Percentiles rank a stretch among this genome's conserved stretches.
These are phyloP conservation scores for Penicillium hesseltinei DNA, from an alignment of 2,329 filamentous ascomycete genomes.

Conservation along the genomic window DNA sequence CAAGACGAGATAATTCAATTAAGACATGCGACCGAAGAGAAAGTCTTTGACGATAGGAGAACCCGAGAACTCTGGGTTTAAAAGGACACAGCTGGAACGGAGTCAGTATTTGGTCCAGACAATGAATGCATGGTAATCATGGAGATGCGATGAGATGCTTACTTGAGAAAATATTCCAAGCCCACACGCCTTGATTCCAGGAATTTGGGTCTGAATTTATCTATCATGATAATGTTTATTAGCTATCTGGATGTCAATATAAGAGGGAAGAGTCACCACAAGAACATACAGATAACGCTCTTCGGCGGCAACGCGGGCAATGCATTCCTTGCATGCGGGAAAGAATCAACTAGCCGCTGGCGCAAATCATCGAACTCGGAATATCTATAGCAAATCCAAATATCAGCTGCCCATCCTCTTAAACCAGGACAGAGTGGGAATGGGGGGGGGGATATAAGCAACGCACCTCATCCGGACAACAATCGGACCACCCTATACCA, in stretches of 20 bases:
- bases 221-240: conserved; percentile 30
- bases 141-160: conserved; percentile 35
- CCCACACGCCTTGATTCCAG: conserved; percentile 79
- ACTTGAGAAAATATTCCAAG: conserved; percentile 93
- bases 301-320: conserved; percentile 90
- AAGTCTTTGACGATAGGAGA: conserved; percentile 92
- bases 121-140: not conserved
- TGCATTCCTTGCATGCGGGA: conserved; percentile 79
- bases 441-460: not conserved
- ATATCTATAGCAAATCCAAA: conserved; percentile 56
- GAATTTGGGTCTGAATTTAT: conserved; percentile 74
- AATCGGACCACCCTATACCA: conserved; percentile 54
- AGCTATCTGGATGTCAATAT: not conserved
- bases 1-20: not conserved
- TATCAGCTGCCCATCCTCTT: not conserved
- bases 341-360: conserved; percentile 69
- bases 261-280: not conserved
- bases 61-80: conserved; percentile 91
- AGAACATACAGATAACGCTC: conserved; percentile 72
- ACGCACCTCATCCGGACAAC: conserved; percentile 58
- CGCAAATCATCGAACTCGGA: conserved; percentile 90
- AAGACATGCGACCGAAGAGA: conserved; percentile 57
- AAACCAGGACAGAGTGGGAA: not conserved
- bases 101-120: conserved; percentile 1
- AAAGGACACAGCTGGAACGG: conserved; percentile 69